A percentile compares a stretch with the other conserved stretches of the same genome.
Evolutionary conservation across 2,329 filamentous ascomycete genomes (phyloP).

Genomic region (Rasamsonia emersonii): DNA sequence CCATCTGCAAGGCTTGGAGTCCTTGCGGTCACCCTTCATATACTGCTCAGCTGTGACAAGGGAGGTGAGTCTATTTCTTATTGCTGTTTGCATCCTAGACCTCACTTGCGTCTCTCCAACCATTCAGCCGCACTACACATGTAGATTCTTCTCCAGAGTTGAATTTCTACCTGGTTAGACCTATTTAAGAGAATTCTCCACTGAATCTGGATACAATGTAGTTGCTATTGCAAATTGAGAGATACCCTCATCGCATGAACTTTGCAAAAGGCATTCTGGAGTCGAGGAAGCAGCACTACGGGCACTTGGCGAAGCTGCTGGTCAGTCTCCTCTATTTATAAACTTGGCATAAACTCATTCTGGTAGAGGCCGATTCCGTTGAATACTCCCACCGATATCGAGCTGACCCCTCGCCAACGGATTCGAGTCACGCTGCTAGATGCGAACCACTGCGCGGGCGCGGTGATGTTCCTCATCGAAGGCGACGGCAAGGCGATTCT

Average conservation of each 20-base stretch:
- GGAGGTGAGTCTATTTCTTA: conserved; percentile 40
- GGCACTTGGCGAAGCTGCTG: conserved; percentile 62
- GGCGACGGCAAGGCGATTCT: conserved; percentile 61
- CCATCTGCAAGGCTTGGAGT: conserved; percentile 73
- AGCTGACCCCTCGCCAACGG: conserved; percentile 58
- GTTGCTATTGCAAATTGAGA: conserved; percentile 70
- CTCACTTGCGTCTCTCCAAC: too few species aligned
- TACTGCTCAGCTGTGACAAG: conserved; percentile 82
- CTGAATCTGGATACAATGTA: conserved; percentile 13
- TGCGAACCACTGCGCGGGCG: conserved; percentile 84
- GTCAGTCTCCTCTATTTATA: conserved; percentile 26
- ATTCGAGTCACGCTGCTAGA: conserved; percentile 79
- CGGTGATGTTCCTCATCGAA: conserved; percentile 90
- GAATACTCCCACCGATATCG: conserved; percentile 67
- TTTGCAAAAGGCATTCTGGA: conserved; percentile 71
- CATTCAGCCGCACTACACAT: too few species aligned
- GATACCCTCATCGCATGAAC: conserved; percentile 71
- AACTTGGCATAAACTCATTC: conserved; percentile 4
- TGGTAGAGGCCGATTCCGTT: conserved; percentile 67
- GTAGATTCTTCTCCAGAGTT: too few species aligned
- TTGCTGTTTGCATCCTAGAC: too few species aligned
- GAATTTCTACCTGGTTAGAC: too few species aligned
- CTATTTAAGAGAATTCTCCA: conserved; percentile 7
- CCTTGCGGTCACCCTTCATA: conserved; percentile 68
- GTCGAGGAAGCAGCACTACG: conserved; percentile 63